A percentile compares a stretch with the other conserved stretches of the same genome.
These are phyloP conservation scores for Prunus davidiana DNA, from an alignment of 306 rosid species.

Conservation along the genomic window DNA sequence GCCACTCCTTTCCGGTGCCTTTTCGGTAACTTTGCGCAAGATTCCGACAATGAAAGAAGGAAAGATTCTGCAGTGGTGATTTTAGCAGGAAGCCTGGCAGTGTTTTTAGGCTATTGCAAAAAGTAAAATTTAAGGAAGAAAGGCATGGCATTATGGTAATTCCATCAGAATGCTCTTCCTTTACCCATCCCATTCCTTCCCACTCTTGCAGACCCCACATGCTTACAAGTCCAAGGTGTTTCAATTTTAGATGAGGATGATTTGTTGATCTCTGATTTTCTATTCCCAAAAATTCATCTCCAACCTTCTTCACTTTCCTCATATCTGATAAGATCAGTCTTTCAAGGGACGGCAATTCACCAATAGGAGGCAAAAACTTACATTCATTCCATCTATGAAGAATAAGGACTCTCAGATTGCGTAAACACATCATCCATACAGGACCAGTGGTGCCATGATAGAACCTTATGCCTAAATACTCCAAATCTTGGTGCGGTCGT, in stretches of 20 bases:
- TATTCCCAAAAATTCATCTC: conserved; percentile 9
- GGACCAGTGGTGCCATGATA: neutral
- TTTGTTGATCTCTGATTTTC: neutral
- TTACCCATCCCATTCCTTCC: neutral
- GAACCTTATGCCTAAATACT: accelerated
- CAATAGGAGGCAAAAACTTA: neutral
- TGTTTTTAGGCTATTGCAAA: neutral
- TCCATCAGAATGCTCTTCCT: neutral
- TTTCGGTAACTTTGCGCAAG: neutral
- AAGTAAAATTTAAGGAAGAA: neutral
- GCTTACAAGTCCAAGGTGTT: neutral
- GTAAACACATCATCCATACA: neutral
- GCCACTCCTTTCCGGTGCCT: neutral
- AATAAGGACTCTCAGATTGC: neutral
- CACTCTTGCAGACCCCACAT: neutral
- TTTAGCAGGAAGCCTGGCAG: neutral
- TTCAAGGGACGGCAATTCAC: neutral
- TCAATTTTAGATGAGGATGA: neutral
- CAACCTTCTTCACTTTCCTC: conserved; percentile 6
- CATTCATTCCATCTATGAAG: neutral
- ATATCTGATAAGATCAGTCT: neutral
- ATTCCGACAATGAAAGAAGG: neutral
- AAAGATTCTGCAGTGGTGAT: neutral
- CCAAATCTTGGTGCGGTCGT: conserved; percentile 8
- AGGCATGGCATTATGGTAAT: neutral